Percentiles rank a stretch among this genome's conserved stretches.
Evolutionary conservation across 805 yeast genomes (phyloP).

Genomic region (Nakazawaea wyomingensis): DNA sequence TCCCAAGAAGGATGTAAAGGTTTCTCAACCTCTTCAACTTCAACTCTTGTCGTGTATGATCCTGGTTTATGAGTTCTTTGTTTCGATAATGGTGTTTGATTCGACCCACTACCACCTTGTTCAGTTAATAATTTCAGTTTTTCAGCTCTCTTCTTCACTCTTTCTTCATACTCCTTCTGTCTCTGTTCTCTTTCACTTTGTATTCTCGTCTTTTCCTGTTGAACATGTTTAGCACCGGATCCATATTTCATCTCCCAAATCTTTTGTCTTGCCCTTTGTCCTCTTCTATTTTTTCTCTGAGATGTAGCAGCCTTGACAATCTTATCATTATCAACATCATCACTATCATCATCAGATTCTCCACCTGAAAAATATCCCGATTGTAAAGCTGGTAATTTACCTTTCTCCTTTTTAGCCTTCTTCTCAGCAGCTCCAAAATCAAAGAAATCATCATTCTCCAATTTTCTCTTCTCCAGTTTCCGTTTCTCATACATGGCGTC

Average conservation of each 20-base stretch:
- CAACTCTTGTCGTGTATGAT: constrained; percentile 9
- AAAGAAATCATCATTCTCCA: constrained; percentile 38
- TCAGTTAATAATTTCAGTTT: constrained; percentile 30
- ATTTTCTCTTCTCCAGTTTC: constrained; percentile 10
- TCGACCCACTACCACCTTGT: constrained; percentile 28
- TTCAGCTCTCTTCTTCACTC: constrained; percentile 61
- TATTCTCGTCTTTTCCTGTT: constrained; percentile 53
- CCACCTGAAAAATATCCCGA: constrained; percentile 85
- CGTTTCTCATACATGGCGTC: constrained; percentile 9
- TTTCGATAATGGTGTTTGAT: constrained; percentile 11
- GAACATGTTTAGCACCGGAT: constrained; percentile 72
- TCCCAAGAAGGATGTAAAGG: constrained; percentile 96
- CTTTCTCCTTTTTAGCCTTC: constrained; percentile 24
- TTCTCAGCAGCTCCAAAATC: constrained; percentile 19
- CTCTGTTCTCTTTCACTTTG: constrained; percentile 52
- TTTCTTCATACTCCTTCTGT: constrained; percentile 64
- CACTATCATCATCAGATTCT: constrained; percentile 38
- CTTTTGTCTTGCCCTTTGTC: constrained; percentile 94
- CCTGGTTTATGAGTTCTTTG: constrained; percentile 9
- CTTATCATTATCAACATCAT: constrained; percentile 39
- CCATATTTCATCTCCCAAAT: constrained; percentile 96
- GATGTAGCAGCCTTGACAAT: constrained; percentile 48
- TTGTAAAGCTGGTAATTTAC: constrained; percentile 62
- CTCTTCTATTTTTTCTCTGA: constrained; percentile 81
- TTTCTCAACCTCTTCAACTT: constrained; percentile 16